Conservation (phyloP, 495 filamentous ascomycete species). For the Cenococcum geophilum region DNA sequence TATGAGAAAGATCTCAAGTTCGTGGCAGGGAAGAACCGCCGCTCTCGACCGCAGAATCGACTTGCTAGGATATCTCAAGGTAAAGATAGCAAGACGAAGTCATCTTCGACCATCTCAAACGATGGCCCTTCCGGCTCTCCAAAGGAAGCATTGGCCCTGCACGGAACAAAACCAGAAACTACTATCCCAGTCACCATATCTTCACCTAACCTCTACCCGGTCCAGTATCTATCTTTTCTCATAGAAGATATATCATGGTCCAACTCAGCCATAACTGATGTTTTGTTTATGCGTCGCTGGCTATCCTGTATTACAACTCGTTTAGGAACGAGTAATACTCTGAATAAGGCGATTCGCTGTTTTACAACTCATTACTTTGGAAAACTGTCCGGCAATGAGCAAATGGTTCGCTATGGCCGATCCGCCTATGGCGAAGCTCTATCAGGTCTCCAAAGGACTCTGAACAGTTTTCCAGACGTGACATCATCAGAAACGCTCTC, state of each 20-base stretch:
- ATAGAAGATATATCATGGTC: neutral
- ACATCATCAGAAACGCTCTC: neutral
- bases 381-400: neutral
- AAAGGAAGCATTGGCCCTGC: neutral
- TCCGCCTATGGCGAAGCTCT: neutral
- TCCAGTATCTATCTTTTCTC: neutral
- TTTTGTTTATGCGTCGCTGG: neutral
- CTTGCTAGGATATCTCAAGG: neutral
- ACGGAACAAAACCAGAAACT: neutral
- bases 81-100: no score
- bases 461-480: neutral
- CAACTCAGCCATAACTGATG: neutral
- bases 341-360: neutral
- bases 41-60: neutral
- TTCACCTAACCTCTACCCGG: neutral
- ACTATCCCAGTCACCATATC: neutral
- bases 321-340: neutral
- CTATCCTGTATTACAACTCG: neutral
- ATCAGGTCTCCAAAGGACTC: neutral
- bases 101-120: neutral
- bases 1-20: neutral
- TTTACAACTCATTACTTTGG: neutral
- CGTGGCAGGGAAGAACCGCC: neutral
- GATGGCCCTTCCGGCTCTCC: neutral
- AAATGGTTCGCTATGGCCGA: neutral